Conservation (phyloP, 2,329 filamentous ascomycete species). For the Pseudogymnoascus sp. region DNA sequence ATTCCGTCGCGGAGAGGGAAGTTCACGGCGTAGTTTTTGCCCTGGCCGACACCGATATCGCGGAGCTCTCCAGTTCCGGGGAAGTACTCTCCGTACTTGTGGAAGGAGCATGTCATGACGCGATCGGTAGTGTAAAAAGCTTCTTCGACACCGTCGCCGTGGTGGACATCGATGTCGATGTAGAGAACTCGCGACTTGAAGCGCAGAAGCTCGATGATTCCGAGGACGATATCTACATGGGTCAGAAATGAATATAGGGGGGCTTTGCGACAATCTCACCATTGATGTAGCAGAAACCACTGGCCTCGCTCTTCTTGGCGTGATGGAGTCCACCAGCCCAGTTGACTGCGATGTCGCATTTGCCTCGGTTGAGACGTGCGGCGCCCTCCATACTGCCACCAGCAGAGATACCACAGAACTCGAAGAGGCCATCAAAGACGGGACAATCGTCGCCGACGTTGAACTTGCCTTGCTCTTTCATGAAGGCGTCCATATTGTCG, state of each 20-base stretch:
- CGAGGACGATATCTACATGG: constrained; percentile 82
- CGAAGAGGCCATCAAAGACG: constrained; percentile 94
- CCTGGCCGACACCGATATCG: constrained; percentile 77
- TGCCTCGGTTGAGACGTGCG: constrained; percentile 76
- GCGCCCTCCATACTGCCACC: constrained; percentile 92
- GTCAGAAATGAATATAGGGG: constrained; percentile 31
- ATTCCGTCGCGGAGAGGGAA: constrained; percentile 89
- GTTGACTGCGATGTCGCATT: constrained; percentile 95
- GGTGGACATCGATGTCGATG: constrained; percentile 92
- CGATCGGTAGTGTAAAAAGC: constrained; percentile 89
- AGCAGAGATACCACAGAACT: constrained; percentile 90
- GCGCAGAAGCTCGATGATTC: constrained; percentile 83
- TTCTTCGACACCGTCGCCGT: constrained; percentile 87
- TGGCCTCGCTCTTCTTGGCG: constrained; percentile 93
- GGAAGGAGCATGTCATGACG: constrained; percentile 87
- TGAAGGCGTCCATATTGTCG: constrained; percentile 94
- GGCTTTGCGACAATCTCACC: constrained; percentile 43
- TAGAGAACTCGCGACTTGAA: constrained; percentile 94
- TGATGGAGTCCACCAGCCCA: constrained; percentile 97
- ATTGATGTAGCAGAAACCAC: constrained; percentile 97
- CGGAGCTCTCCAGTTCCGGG: constrained; percentile 82
- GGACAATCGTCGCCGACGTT: constrained; percentile 96
- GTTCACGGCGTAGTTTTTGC: constrained; percentile 85
- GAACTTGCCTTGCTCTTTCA: constrained; percentile 85
- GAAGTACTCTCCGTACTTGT: constrained; percentile 97